Base-by-base conservation (phyloP, 139 green algal genomes). In the Eudorina sp. region DNA sequence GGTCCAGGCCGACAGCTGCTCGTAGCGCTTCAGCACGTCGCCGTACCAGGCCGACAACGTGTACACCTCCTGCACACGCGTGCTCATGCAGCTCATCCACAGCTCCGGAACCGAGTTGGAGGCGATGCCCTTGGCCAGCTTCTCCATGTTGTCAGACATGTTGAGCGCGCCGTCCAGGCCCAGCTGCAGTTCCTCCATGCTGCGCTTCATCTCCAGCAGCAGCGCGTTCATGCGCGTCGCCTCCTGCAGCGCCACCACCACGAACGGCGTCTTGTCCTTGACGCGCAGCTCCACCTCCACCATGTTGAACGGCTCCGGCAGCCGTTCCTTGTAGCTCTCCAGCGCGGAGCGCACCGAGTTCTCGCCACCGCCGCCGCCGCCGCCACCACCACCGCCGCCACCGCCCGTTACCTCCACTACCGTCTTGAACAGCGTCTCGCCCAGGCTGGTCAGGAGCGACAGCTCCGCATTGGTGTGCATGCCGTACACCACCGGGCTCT, bases 401-500 rank as follows among this genome's bases (percentile, higher is more conserved):
- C 92, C 92, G 27, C 96, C 95, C 2, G 86, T 92, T 34, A 97
- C 94, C 36, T 96, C 94, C 34, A 93, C 91, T 36, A 98, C 90
- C n/a, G 96, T 97, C 73, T 93, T 92, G 92, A 98, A 98, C 87
- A 98, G 90, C 41, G 93, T 97, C 91, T 98, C 96, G 45, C 96
- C 95, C 89, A 96, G 83, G 40, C 93, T 92, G 29, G 95, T 98
- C 51, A 97, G 91, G 89, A 98, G 92, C 21, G 91, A 95, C 64
- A 98, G 93, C 93, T 97, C 94, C 8, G 96, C 96, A 83, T 98
- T 98, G 78, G 95, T 77, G 92, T 98, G 96, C 94, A 98, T 96
- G 87, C 96, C 96, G 90, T 98, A 98, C 83, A 98, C 83, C 11
- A 96, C 93, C 31, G 96, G 96, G 31, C 92, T 95, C 91, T 98